Evolutionary conservation across 1,284 basidiomycete genomes (phyloP).

Genomic region (Pseudozyma flocculosa): DNA sequence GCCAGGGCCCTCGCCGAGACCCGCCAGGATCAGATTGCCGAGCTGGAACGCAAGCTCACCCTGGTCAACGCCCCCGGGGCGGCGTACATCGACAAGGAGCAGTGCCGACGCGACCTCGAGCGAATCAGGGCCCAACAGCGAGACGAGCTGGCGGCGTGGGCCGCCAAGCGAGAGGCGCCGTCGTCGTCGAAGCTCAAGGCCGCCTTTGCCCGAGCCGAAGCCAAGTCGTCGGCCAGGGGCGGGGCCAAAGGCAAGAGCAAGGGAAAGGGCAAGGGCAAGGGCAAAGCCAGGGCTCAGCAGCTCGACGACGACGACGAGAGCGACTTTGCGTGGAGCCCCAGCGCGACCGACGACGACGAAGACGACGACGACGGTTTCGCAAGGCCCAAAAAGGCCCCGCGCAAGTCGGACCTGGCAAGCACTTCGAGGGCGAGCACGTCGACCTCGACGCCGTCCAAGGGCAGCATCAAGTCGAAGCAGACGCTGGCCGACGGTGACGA

Average conservation of each 20-base stretch:
- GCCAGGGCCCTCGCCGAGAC: background rate
- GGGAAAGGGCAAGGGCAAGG: conserved; percentile 35
- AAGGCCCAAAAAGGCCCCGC: background rate
- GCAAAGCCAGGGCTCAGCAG: conserved; percentile 2
- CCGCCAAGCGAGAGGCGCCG: background rate
- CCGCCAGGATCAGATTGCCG: background rate
- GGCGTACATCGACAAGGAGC: too few species aligned
- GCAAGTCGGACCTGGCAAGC: conserved; percentile 10
- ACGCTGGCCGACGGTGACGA: conserved; percentile 60
- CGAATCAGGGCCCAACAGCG: background rate
- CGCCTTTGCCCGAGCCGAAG: too few species aligned
- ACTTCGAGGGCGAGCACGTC: conserved; percentile 10
- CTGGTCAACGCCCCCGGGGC: too few species aligned
- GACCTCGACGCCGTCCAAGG: conserved; percentile 62
- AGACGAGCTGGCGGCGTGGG: background rate
- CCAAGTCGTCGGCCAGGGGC: too few species aligned
- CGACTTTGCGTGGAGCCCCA: background rate
- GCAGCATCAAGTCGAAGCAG: conserved; percentile 69
- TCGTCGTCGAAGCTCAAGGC: too few species aligned
- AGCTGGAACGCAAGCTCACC: too few species aligned
- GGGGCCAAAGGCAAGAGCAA: conserved; percentile 28
- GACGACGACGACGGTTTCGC: conserved; percentile 17
- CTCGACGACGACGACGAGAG: conserved; percentile 10
- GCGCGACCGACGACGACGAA: conserved; percentile 15
- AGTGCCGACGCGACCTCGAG: background rate